Percentiles rank a stretch among this genome's conserved stretches.
phyloP scores from a whole-genome alignment of 768 basidiomycete species.

The Rhizopogon vinicolor region DNA sequence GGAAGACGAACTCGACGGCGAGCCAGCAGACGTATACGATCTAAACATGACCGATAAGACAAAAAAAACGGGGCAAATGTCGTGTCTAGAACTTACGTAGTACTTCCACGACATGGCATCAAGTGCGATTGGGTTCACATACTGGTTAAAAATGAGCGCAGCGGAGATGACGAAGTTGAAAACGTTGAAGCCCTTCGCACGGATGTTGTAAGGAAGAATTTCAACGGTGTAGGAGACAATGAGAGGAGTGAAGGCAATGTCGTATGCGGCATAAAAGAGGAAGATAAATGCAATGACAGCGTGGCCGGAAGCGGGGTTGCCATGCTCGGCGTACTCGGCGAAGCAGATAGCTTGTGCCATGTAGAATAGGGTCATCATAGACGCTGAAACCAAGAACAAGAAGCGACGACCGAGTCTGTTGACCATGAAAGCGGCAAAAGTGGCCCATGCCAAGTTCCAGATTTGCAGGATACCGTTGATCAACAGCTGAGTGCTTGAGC shows the following conservation, averaged over 20 bases:
- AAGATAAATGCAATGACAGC: constrained; percentile 83
- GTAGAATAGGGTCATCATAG: constrained; percentile 65
- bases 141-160: constrained; percentile 86
- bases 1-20: constrained; percentile 57
- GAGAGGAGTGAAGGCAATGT: constrained; percentile 82
- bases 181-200: constrained; percentile 82
- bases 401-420: constrained; percentile 67
- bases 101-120: constrained; percentile 67
- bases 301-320: constrained; percentile 45
- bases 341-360: constrained; percentile 65
- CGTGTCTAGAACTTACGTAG: constrained; percentile 40
- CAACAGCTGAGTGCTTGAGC: constrained; percentile 60
- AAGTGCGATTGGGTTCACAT: constrained; percentile 80
- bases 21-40: constrained; percentile 74
- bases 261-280: constrained; percentile 75
- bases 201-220: constrained; percentile 77
- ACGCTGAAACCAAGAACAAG: constrained; percentile 58
- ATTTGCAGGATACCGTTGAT: constrained; percentile 85
- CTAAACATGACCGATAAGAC: constrained; percentile 17
- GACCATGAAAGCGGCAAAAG: constrained; percentile 52
- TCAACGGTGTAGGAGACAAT: constrained; percentile 87
- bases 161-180: constrained; percentile 78
- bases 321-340: constrained; percentile 45
- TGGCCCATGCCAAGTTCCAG: constrained; percentile 69
- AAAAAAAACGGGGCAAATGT: neutral